Percentiles rank a stretch among this genome's conserved stretches.
phyloP scores from a whole-genome alignment of 2,329 filamentous ascomycete genomes.

The Neocucurbitaria cava region DNA sequence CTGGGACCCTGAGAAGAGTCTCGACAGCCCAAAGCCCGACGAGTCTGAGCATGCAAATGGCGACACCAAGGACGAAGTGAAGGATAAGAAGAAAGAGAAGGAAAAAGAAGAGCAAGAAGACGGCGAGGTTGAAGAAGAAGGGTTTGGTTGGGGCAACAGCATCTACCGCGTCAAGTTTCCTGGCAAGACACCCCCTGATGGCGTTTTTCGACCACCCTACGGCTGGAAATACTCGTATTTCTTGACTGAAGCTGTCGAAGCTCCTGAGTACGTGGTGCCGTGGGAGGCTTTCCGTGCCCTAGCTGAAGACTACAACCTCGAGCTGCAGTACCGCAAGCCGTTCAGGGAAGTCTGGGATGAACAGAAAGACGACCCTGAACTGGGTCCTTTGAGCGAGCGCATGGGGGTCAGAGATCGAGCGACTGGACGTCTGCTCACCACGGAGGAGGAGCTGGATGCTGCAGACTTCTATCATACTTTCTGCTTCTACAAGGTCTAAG shows the following conservation, averaged over 20 bases:
- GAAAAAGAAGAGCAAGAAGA: slow-evolving; percentile 54
- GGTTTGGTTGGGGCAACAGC: slow-evolving; percentile 86
- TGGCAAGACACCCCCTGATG: slow-evolving; percentile 80
- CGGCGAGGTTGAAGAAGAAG: slow-evolving; percentile 56
- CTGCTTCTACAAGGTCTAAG: slow-evolving; percentile 91
- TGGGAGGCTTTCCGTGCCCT: slow-evolving; percentile 97
- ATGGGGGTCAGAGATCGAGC: slow-evolving; percentile 87
- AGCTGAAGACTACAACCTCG: slow-evolving; percentile 95
- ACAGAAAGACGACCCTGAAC: slow-evolving; percentile 81
- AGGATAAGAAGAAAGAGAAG: slow-evolving; percentile 28
- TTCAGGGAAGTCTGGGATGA: slow-evolving; percentile 92
- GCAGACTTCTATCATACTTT: slow-evolving; percentile 86
- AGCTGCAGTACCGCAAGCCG: slow-evolving; percentile 89
- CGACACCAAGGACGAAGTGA: slow-evolving; percentile 30
- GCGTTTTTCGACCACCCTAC: slow-evolving; percentile 90
- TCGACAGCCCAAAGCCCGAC: slow-evolving; percentile 45
- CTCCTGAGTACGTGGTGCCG: slow-evolving; percentile 96
- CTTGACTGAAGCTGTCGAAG: slow-evolving; percentile 93
- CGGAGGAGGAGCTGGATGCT: slow-evolving; percentile 89
- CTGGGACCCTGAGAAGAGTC: slow-evolving; percentile 55
- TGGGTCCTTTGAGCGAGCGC: slow-evolving; percentile 88
- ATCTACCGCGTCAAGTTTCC: slow-evolving; percentile 93
- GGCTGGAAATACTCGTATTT: slow-evolving; percentile 99
- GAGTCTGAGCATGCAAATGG: slow-evolving; percentile 45
- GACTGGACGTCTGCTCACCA: slow-evolving; percentile 72